Base-by-base conservation (phyloP, 441 rosid genomes). In the Dalechampia spathulata region DNA sequence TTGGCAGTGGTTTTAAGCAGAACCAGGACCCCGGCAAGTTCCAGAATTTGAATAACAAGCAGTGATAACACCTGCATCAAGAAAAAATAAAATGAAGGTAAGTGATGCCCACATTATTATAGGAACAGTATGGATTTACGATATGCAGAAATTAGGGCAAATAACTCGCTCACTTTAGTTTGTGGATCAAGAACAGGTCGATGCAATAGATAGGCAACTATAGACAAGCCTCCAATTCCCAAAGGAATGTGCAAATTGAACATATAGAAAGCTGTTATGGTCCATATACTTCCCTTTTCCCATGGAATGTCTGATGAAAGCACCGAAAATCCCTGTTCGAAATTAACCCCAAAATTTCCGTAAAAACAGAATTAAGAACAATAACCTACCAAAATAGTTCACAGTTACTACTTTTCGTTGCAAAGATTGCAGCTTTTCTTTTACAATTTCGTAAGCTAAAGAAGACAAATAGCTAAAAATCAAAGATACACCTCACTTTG, bases 161-260 rank as follows among this genome's bases (percentile, higher is more conserved):
- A 30, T 15, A 66, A 49, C 2, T 14, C 3, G 36, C 23, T 34
- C 48, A 90, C 95, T 69, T 86, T 69, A 51, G 86, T 80, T 68
- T 80, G 79, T n/a, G 89, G 93, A 70, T 80, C 78, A 64, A 86
- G 89, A 75, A 64, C 67, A 45, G 77, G 72, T 21, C 57, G 79
- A 40, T 58, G 80, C 80, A 85, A 64, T 1, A 72, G 37, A 72
- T 76, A 69, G 54, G 95, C 65, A 65, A 75, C 86, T 48, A 77
- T 64, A 30, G 98, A 85, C 50, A 85, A 72, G 60, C 98, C 98
- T 26, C 95, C 90, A 69, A 74, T 69, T 61, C 96, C 83, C 66
- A 85, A 74, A 74, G 96, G 95, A 52, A 87, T 77, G 44, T 91
- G 98, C 44, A 87, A 72, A 72, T 75, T 78, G 78, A 85, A 78